Evolutionary conservation across 2,329 filamentous ascomycete species (phyloP), one percentile per base, ranked within the genome.

Genomic region (Fusarium mexicanum): DNA sequence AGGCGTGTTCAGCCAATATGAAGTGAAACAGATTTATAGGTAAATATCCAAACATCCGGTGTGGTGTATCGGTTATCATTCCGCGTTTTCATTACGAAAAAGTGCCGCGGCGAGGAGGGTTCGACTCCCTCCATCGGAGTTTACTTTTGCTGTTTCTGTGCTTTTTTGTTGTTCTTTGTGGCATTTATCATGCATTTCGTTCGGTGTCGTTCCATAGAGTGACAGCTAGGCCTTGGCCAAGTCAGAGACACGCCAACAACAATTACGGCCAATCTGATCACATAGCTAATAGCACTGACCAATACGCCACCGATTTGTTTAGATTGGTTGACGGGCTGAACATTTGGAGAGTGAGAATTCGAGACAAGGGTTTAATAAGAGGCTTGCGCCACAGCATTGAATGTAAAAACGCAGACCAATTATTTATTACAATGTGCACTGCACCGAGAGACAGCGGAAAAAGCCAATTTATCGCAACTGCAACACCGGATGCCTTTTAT

Each of bases 1-100:
- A 24, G 8, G 4, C 8, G 5, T 5, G 6, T 6, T 4, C 4
- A 5, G 8, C 24, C 4, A 5, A 64, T 64, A 63, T 64, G 5
- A 0, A 0, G 0, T 2, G 2, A 4, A 17, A 51, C 22, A 26
- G 6, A 7, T 2, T 7, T 4, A 6, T 1, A 43, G 31, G 33
- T 14, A 16, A 37, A 58, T 14, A 67, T 26, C 37, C 3, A 29
- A 47, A 41, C 4, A 38, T 67, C 64, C 64, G 64, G 61, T 67
- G 63, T 67, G 64, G 64, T 67, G 64, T 68, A 68, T 68, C 65
- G 65, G 65, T 67, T 67, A 68, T 43, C 65, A 67, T 67, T 51
- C 63, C 65, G 65, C 65, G 65, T 67, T 67, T 67, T 67, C 65
- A 67, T 65, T 24, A 10, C 5, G 22, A 29, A 46, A 31, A 7